Conservation (phyloP, 164 flowering plant species). For the Umbilicus rupestris region DNA sequence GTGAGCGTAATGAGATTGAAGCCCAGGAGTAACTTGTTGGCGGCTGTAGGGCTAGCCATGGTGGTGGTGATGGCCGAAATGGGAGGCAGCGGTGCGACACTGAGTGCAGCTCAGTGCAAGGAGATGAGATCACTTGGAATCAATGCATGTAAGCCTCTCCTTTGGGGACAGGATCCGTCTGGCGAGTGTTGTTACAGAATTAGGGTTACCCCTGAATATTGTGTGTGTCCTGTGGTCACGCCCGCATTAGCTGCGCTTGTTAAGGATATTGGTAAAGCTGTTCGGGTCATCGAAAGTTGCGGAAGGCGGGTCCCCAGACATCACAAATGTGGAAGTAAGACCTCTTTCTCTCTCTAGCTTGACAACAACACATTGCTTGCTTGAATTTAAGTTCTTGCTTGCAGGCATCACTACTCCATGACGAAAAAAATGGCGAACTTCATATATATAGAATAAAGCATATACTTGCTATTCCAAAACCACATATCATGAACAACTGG, state of each 20-base stretch:
- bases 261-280: background rate
- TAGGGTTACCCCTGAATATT: background rate
- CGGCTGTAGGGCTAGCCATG: background rate
- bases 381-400: too few species aligned
- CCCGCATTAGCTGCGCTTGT: background rate
- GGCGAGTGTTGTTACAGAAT: background rate
- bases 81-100: background rate
- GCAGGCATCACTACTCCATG: too few species aligned
- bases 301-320: background rate
- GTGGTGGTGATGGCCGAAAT: background rate
- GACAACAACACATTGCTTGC: too few species aligned
- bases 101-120: background rate
- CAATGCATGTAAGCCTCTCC: background rate
- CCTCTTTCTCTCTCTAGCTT: too few species aligned
- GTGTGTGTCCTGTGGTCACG: background rate
- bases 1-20: too few species aligned
- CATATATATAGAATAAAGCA: too few species aligned
- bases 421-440: too few species aligned
- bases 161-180: background rate
- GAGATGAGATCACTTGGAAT: background rate
- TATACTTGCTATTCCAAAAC: too few species aligned
- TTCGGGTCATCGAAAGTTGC: background rate
- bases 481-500: too few species aligned
- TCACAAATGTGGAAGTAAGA: background rate
- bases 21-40: background rate